Base-by-base conservation (phyloP, 495 filamentous ascomycete species). In the Jackrogersella minutella region DNA sequence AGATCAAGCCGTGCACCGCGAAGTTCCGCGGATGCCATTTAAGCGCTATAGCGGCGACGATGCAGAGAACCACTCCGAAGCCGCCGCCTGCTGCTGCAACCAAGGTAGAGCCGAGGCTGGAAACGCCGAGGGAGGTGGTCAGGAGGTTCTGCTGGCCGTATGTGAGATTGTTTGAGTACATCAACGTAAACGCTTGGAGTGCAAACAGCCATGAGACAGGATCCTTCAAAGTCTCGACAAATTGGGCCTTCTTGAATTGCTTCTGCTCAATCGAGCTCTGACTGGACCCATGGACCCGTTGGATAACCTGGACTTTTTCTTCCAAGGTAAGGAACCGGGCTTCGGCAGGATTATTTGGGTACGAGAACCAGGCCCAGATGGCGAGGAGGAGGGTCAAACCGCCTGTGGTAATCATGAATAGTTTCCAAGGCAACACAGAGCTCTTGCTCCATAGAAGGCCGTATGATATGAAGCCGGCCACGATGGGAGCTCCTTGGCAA, bases 131-230 rank as follows among this genome's bases (percentile, higher is more conserved):
- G 21, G 53, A 56, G 21, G 53, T 56, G 9, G 53, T 56, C 3
- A 56, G 37, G 22, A 56, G 53, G n/a, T 56, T 56, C 37, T 56
- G 53, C 26, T 56, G 53, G 10, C 53, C 53, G 26, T 56, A 56
- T 21, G 53, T 56, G 5, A 56, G 53, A 56, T 56, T 56, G 10
- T 56, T 56, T 6, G 53, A 56, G 53, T 56, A 56, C 53, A 56
- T 56, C 53, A 56, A 22, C 5, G 53, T 56, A 5, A 56, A 56
- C 8, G 53, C 53, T 19, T 56, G 53, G 37, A 56, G 53, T 13
- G 53, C 37, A n/a, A 56, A 56, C 10, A 56, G 36, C 53, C 53
- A 56, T 7, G 53, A 56, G 37, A 56, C 22, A 14, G 53, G 53
- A 22, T 56, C 53, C 37, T 40, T 56, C 24, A 56, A 33, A n/a